phyloP scores from a whole-genome alignment of 306 rosid genomes.

The Cercis canadensis region DNA sequence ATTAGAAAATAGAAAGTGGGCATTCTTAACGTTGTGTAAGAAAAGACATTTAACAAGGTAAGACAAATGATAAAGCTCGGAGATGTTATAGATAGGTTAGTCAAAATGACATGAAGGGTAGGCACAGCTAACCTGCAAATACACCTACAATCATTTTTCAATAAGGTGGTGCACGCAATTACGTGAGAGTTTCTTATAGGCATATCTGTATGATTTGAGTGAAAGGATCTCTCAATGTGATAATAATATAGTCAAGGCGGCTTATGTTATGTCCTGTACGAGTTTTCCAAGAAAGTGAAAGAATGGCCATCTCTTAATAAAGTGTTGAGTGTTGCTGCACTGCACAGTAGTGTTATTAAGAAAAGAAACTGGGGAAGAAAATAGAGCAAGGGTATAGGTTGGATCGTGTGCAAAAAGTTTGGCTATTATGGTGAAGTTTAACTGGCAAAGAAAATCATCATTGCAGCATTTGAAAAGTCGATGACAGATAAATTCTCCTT shows the following conservation, averaged over 20 bases:
- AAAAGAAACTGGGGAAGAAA: conserved; percentile 27
- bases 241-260: conserved; percentile 43
- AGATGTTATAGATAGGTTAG: conserved; percentile 27
- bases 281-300: conserved; percentile 36
- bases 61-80: conserved; percentile 26
- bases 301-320: conserved; percentile 16
- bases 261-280: conserved; percentile 34
- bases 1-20: too few relatives aligned
- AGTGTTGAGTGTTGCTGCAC: conserved; percentile 44
- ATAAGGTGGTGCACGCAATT: conserved; percentile 32
- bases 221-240: conserved; percentile 43
- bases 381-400: conserved; percentile 18
- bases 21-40: not conserved
- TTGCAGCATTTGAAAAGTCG: conserved; percentile 18
- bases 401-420: conserved; percentile 39
- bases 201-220: conserved; percentile 36
- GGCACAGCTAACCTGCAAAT: conserved; percentile 30
- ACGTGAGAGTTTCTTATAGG: conserved; percentile 30
- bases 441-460: conserved; percentile 26
- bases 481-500: too few relatives aligned
- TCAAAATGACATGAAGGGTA: conserved; percentile 25
- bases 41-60: conserved; percentile 9
- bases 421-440: conserved; percentile 19
- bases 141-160: conserved; percentile 17
- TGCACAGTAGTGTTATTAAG: not conserved